These are phyloP conservation scores for Brassica rapa DNA, from an alignment of 345 rosid genomes.

Conservation along the genomic window DNA sequence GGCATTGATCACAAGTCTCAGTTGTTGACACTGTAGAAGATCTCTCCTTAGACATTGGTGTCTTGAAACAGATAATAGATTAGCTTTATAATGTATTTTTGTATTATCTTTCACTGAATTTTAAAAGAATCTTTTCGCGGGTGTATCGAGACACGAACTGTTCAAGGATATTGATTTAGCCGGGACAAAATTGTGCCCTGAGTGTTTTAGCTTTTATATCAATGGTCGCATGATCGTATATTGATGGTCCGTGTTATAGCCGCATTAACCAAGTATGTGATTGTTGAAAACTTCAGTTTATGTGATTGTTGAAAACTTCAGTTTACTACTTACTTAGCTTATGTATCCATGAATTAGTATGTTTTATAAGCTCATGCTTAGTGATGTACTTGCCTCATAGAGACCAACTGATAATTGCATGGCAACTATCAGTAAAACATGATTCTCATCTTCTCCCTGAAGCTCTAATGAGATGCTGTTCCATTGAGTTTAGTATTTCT, in stretches of 20 bases:
- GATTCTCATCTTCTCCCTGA: no score
- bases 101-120: neutral
- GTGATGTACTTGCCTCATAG: constrained; percentile 40
- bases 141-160: neutral
- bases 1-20: constrained; percentile 98
- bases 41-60: neutral
- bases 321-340: constrained; percentile 4
- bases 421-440: constrained; percentile 31
- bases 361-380: neutral
- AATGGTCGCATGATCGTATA: neutral
- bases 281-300: constrained; percentile 5
- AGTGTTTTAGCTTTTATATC: neutral
- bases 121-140: neutral
- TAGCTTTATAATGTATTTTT: constrained; percentile 4
- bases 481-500: no score
- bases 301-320: neutral
- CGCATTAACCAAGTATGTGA: neutral
- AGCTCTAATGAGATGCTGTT: no score
- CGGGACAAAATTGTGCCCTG: neutral
- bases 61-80: constrained; percentile 18
- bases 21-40: constrained; percentile 53
- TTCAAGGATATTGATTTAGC: neutral
- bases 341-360: neutral
- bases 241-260: constrained; percentile 7
- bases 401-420: constrained; percentile 45